Base-by-base conservation (phyloP, 371 early-diverging fungal genomes). In the Circinella minor region DNA sequence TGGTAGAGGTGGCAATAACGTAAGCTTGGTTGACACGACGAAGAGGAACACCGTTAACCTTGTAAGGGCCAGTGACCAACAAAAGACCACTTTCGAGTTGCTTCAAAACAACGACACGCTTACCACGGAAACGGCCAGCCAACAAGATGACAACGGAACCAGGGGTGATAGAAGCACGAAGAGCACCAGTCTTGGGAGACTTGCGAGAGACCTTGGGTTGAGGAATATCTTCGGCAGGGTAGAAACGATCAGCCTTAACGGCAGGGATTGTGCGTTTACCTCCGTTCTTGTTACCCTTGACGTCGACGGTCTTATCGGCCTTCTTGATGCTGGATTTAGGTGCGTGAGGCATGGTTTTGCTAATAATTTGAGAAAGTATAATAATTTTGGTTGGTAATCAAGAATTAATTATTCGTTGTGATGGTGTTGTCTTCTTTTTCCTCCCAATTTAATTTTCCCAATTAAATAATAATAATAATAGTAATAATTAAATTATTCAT, bases 41-140 rank as follows among this genome's bases (percentile, higher is more conserved):
- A 71, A 98, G 85, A 65, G 99, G 99, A 47, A 98, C 95, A 78
- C 99, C 99, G 91, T 98, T 98, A 87, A 96, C 82, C 89, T 92
- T 93, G 94, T 91, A 95, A 71, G 99, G 99, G 68, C 99, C 99
- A 73, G 97, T 93, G 78, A 98, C 95, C 73, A 99, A 90, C 71
- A 99, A 86, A 70, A 98, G 90, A 74, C 97, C 97, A 70, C 92
- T 91, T 72, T 87, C 90, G 74, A 99, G 91, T 84, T 94, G 94
- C 93, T 96, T 98, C 83, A 99, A 89, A 92, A 93, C 97, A 67
- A 99, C 98, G 70, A 99, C 99, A 74, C 98, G 93, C 93, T 97
- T 97, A 69, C 99, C 99, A 68, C 94, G 92, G 94, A 90, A 96
- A 70, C 96, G 93, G 75, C 98, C 99, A 68, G 98, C 93, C 77